Evolutionary conservation across 768 basidiomycete genomes (phyloP).

Genomic region (Hydnum rufescens): DNA sequence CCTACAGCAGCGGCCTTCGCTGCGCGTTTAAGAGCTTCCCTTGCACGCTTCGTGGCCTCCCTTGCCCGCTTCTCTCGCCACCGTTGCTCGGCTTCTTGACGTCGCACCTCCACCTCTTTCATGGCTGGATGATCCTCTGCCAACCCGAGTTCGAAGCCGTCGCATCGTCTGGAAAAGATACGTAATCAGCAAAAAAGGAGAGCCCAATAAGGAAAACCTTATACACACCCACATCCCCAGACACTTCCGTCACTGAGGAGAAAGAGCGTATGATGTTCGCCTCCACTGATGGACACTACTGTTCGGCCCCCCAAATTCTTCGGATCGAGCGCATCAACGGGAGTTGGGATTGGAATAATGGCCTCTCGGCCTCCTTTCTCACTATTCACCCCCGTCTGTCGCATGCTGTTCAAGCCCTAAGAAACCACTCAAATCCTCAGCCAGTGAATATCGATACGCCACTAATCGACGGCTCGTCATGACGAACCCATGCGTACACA

Average conservation of each 20-base stretch:
- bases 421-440: background rate
- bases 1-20: background rate
- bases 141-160: slow-evolving; percentile 64
- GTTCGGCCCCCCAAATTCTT: slow-evolving; percentile 36
- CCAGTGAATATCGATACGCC: slow-evolving; percentile 20
- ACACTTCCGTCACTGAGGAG: slow-evolving; percentile 66
- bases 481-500: slow-evolving; percentile 76
- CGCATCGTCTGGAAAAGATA: slow-evolving; percentile 76
- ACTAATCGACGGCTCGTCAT: slow-evolving; percentile 63
- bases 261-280: slow-evolving; percentile 84
- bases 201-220: too few species aligned
- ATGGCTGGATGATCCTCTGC: slow-evolving; percentile 22
- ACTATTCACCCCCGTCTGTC: background rate
- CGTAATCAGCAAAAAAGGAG: too few species aligned
- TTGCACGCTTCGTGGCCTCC: background rate
- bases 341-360: slow-evolving; percentile 38
- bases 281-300: slow-evolving; percentile 57
- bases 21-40: too few species aligned
- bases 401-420: background rate
- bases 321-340: slow-evolving; percentile 41
- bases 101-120: slow-evolving; percentile 1
- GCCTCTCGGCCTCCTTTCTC: slow-evolving; percentile 18
- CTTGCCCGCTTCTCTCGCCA: background rate
- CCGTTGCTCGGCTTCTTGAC: background rate
- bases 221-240: slow-evolving; percentile 62